Conservation (phyloP, 139 green algal species). For the Deuterostichococcus epilithicus region DNA sequence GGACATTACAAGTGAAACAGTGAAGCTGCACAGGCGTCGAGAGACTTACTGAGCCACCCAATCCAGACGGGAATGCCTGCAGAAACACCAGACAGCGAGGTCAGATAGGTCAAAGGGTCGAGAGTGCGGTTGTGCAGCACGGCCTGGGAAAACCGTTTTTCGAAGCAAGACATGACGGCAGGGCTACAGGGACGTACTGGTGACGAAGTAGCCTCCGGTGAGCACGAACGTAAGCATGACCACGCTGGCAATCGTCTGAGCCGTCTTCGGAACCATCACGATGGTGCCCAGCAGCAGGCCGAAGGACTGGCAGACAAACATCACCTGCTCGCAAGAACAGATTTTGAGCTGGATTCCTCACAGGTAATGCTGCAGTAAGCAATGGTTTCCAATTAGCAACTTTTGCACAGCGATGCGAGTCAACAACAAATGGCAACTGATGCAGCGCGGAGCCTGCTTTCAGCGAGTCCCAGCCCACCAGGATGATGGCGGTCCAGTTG, state of each 20-base stretch:
- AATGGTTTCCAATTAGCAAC: not conserved
- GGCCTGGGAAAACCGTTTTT: too few relatives aligned
- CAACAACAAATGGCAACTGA: not conserved
- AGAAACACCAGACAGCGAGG: too few relatives aligned
- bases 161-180: too few relatives aligned
- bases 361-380: not conserved
- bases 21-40: too few relatives aligned
- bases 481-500: slow-evolving; percentile 45
- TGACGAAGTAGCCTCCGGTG: slow-evolving; percentile 58
- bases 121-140: too few relatives aligned
- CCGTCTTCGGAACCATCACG: slow-evolving; percentile 39
- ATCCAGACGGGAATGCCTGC: slow-evolving; percentile 54
- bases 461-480: slow-evolving; percentile 19
- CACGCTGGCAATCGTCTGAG: slow-evolving; percentile 17
- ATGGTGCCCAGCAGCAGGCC: slow-evolving; percentile 68
- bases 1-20: too few relatives aligned
- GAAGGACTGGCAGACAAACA: slow-evolving; percentile 39
- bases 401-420: not conserved
- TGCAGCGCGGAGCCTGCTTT: not conserved
- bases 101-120: too few relatives aligned
- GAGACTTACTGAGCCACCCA: slow-evolving; percentile 44
- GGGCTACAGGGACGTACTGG: too few relatives aligned
- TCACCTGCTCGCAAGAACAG: not conserved
- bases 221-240: slow-evolving; percentile 35
- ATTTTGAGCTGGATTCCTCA: not conserved